Evolutionary conservation across 1,139 yeast genomes (phyloP).

Genomic region (Kodamaea alishanica): DNA sequence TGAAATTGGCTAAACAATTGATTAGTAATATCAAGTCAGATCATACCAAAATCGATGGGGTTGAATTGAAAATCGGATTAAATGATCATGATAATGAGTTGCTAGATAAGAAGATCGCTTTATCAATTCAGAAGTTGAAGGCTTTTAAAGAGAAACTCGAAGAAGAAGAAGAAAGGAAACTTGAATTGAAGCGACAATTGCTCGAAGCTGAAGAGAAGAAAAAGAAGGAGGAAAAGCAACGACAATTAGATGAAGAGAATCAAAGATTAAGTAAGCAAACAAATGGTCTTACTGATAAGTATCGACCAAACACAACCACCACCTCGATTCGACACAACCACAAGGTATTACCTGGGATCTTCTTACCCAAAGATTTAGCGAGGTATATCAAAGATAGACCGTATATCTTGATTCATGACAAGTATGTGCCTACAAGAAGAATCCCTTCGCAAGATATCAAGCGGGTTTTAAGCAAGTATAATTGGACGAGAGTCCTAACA

Average conservation of each 20-base stretch:
- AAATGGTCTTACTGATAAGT: slow-evolving; percentile 8
- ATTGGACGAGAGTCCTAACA: slow-evolving; percentile 61
- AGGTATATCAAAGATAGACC: slow-evolving; percentile 53
- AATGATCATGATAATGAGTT: slow-evolving; percentile 35
- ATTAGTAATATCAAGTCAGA: slow-evolving; percentile 26
- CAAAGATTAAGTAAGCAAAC: slow-evolving; percentile 6
- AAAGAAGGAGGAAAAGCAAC: slow-evolving; percentile 14
- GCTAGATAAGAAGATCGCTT: slow-evolving; percentile 28
- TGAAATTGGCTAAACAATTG: slow-evolving; percentile 37
- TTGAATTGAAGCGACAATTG: slow-evolving; percentile 16
- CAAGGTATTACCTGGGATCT: slow-evolving; percentile 31
- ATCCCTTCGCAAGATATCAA: slow-evolving; percentile 55
- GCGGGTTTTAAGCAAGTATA: slow-evolving; percentile 49
- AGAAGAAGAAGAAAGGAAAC: slow-evolving; percentile 32
- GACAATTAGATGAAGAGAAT: slow-evolving; percentile 7
- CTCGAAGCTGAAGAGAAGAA: slow-evolving; percentile 23
- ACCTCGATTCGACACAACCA: slow-evolving; percentile 31
- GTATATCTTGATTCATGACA: slow-evolving; percentile 52
- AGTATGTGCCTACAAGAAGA: slow-evolving; percentile 48
- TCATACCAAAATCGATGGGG: slow-evolving; percentile 40
- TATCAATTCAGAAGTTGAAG: slow-evolving; percentile 31
- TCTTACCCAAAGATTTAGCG: slow-evolving; percentile 44
- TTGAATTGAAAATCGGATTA: slow-evolving; percentile 32
- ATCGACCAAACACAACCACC: slow-evolving; percentile 34
- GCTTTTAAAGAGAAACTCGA: slow-evolving; percentile 17